Evolutionary conservation across 2,329 filamentous ascomycete species (phyloP).

Genomic region (Fusarium sp.): DNA sequence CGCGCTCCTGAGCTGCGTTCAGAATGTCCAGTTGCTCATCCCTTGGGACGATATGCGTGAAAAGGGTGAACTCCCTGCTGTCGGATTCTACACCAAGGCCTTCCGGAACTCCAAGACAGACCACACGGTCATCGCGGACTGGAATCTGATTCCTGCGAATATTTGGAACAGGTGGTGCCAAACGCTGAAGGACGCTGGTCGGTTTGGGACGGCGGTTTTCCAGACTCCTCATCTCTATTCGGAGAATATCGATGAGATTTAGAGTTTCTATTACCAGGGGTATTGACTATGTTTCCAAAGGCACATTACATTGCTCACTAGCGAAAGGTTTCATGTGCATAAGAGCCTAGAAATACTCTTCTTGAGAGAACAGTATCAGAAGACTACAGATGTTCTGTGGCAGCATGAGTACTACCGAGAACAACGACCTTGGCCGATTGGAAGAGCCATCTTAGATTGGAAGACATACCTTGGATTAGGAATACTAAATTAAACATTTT

Average conservation of each 20-base stretch:
- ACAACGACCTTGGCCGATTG: too few relatives aligned
- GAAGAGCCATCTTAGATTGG: too few relatives aligned
- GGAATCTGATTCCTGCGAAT: not conserved
- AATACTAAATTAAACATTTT: too few relatives aligned
- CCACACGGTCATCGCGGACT: not conserved
- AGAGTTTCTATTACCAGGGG: too few relatives aligned
- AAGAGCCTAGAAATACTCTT: too few relatives aligned
- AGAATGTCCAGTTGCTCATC: not conserved
- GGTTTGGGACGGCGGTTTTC: not conserved
- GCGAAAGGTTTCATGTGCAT: too few relatives aligned
- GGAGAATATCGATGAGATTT: not conserved
- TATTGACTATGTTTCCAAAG: too few relatives aligned
- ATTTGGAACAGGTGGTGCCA: not conserved
- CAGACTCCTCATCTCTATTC: not conserved
- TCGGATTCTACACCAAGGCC: not conserved
- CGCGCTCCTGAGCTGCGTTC: not conserved
- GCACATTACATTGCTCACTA: too few relatives aligned
- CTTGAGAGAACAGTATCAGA: too few relatives aligned
- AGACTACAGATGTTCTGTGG: too few relatives aligned
- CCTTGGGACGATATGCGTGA: not conserved
- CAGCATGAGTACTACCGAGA: too few relatives aligned
- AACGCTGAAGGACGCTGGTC: not conserved
- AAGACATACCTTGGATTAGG: too few relatives aligned
- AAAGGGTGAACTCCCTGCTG: not conserved
- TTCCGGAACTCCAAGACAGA: not conserved